Base-by-base conservation (phyloP, 2,329 filamentous ascomycete genomes). In the Fusarium buharicum region DNA sequence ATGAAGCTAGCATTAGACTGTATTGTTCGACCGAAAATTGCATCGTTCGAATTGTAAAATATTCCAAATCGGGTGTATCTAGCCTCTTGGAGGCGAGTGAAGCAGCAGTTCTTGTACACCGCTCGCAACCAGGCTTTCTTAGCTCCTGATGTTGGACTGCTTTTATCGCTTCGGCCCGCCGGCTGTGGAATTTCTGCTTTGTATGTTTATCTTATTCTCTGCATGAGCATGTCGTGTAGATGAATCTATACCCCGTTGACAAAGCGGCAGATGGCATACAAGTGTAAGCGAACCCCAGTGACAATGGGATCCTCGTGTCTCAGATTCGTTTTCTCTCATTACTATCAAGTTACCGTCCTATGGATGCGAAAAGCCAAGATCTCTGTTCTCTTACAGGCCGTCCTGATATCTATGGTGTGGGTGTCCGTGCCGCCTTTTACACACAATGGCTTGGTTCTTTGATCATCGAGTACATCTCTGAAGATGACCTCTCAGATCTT, bases 361-460 rank as follows among this genome's bases (percentile, higher is more conserved):
- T 55, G 54, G 27, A 50, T 40, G 10, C 16, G 6, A 16, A 49
- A 38, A 49, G 20, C 8, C 43, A 49, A 17, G 31, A 20, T 33
- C 62, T 67, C 18, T 76, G 75, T 55, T 57, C 66, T 14, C 50
- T 62, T 34, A 47, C 62, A 24, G 69, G 73, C 14, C 63, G 69
- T 17, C 66, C 74, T 33, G 72, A 71, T 20, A 63, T 76, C 43
- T 77, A 77, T 39, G 75, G 75, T 7, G 50, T 77, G 16, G 75
- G 74, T 37, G 73, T 77, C 47, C 72, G 75, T 5, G 64, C 69
- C 18, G 70, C 70, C 10, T 74, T 76, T 50, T 77, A 77, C 52
- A 47, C 72, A 18, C 74, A 76, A 55, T 78, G 76, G 76, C 68
- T 76, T 34, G 72, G 70, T 9, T 67, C 70, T 20, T 58, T 75